These are phyloP conservation scores for Fusarium marasasianum DNA, from an alignment of 2,329 filamentous ascomycete genomes.

Conservation along the genomic window DNA sequence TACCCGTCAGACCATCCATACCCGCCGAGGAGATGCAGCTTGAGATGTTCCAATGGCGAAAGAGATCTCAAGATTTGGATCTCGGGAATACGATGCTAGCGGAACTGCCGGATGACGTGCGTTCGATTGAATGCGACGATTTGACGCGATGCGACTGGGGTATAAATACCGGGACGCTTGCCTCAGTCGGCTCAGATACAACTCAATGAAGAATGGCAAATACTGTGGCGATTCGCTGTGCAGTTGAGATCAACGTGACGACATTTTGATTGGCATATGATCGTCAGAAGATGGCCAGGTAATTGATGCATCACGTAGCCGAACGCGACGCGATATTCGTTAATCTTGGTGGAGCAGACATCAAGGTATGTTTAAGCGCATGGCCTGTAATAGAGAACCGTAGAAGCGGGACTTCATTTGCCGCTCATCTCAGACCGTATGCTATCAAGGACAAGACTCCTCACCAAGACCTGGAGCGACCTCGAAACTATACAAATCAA, in stretches of 20 bases:
- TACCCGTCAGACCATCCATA: not conserved
- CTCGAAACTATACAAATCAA: not conserved
- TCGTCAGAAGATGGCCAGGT: accelerated
- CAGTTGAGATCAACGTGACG: accelerated
- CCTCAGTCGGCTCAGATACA: not conserved
- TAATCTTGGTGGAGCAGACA: not conserved
- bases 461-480: accelerated
- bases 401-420: accelerated
- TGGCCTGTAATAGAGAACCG: accelerated
- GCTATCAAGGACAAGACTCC: not conserved
- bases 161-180: not conserved
- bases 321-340: not conserved
- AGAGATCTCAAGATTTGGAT: not conserved
- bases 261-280: accelerated
- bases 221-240: accelerated
- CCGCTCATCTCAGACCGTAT: no score
- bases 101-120: not conserved
- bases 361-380: accelerated
- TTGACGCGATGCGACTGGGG: not conserved
- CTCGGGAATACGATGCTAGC: no score
- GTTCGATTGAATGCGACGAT: not conserved
- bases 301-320: not conserved
- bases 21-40: not conserved
- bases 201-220: accelerated
- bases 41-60: not conserved